Percentiles rank a stretch among this genome's conserved stretches.
These are phyloP conservation scores for Lignosus rhinocerotis DNA, from an alignment of 1,284 basidiomycete species.

Conservation along the genomic window DNA sequence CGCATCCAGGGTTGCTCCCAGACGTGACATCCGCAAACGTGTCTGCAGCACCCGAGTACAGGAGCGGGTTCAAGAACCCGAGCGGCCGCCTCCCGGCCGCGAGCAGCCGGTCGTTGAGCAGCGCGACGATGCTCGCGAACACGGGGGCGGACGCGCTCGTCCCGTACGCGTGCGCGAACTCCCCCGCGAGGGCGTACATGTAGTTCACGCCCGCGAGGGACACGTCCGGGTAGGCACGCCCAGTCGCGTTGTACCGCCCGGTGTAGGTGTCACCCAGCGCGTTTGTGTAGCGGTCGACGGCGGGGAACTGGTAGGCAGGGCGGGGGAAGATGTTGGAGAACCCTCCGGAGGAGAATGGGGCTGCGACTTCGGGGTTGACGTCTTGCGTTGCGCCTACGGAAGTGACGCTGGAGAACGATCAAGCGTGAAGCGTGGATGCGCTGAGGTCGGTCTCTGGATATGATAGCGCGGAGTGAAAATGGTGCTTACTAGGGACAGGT, in stretches of 20 bases:
- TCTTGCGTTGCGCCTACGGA: conserved; percentile 56
- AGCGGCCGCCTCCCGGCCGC: conserved; percentile 47
- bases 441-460: not conserved
- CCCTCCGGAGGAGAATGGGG: conserved; percentile 50
- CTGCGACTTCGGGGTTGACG: conserved; percentile 35
- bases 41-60: conserved; percentile 44
- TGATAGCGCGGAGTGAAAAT: not conserved
- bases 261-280: conserved; percentile 38
- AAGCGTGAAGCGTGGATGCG: not conserved
- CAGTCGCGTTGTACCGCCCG: conserved; percentile 29
- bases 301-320: conserved; percentile 38
- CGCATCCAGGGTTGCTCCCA: conserved; percentile 40
- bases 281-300: conserved; percentile 33
- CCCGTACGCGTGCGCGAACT: conserved; percentile 45
- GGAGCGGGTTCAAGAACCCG: conserved; percentile 63
- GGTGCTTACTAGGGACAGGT: conserved; percentile 34
- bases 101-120: conserved; percentile 59
- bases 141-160: conserved; percentile 64
- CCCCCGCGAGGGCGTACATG: conserved; percentile 54
- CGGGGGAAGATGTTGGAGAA: conserved; percentile 49
- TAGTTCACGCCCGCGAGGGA: conserved; percentile 33
- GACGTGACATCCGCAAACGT: conserved; percentile 61
- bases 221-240: conserved; percentile 29
- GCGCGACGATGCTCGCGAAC: conserved; percentile 54
- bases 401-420: conserved; percentile 40